Percentiles rank a stretch among this genome's conserved stretches.
Conservation (phyloP, 169 alveolate species). For the Eimeria mitis region DNA sequence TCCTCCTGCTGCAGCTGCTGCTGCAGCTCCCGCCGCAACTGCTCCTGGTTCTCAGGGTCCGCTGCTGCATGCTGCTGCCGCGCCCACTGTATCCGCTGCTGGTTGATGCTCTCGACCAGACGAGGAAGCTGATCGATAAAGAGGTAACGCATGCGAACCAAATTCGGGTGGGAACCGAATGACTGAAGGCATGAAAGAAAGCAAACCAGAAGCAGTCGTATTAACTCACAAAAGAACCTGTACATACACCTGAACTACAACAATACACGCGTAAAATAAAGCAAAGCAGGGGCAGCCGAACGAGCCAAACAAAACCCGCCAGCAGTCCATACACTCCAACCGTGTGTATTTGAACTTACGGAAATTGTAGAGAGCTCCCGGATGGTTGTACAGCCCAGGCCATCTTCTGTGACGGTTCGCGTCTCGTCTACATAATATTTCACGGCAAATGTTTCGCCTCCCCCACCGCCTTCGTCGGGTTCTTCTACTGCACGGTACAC, state of each 20-base stretch:
- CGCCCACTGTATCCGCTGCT: constrained; percentile 69
- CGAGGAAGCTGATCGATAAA: constrained; percentile 74
- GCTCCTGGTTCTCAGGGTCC: constrained; percentile 25
- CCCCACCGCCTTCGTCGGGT: constrained; percentile 65
- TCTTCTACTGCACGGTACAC: constrained; percentile 91
- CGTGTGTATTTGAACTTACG: too few relatives aligned
- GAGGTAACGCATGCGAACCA: constrained; percentile 71
- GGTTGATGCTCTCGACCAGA: constrained; percentile 21
- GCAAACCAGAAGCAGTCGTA: too few relatives aligned
- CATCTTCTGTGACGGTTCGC: constrained; percentile 92
- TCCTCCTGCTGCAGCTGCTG: constrained; percentile 54
- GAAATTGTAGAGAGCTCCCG: constrained; percentile 92
- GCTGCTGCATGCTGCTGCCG: constrained; percentile 64
- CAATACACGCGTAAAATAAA: not conserved
- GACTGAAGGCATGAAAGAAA: not conserved
- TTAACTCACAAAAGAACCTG: not conserved
- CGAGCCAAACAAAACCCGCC: too few relatives aligned
- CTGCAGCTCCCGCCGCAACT: constrained; percentile 45
- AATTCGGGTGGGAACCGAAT: constrained; percentile 76
- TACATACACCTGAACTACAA: not conserved
- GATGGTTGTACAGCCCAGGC: constrained; percentile 92
- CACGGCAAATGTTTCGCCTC: constrained; percentile 87
- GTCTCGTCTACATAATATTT: constrained; percentile 92
- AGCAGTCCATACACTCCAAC: too few relatives aligned
- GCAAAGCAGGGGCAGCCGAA: not conserved